Evolutionary conservation across 2,329 filamentous ascomycete species (phyloP), one percentile per base, ranked within the genome.

Genomic region (Diaporthe aspalathi): DNA sequence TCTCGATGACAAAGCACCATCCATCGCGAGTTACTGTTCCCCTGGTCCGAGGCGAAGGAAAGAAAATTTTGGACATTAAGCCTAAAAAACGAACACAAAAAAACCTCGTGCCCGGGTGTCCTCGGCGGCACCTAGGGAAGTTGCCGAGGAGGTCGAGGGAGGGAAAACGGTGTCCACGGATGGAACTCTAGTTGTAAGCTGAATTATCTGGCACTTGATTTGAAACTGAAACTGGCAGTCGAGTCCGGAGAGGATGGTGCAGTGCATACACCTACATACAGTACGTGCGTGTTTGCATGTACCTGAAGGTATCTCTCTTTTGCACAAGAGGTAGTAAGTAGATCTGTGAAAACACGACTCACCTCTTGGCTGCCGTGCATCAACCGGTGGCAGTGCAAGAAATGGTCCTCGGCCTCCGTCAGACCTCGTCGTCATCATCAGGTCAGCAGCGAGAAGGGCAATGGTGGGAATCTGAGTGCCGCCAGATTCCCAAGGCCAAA

Each of bases 381-480:
- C 45, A 8, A n/a, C 24, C 45, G 82, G 57, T 84, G 85, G 56
- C 83, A 84, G 60, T 77, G 83, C 52, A 83, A 81, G n/a, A n/a
- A 74, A 32, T 5, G 76, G 74, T 5, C 78, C 75, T 71, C 74
- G 72, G 38, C 57, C 16, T 22, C 57, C 38, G 57, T 29, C 24
- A 62, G 40, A 22, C 40, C 29, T 62, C 57, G 32, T 22, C 57
- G 20, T 49, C 57, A 63, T 63, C 29, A 54, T n/a, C 52, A 56
- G 53, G 11, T 56, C 53, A 56, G 53, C 32, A 1, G 38, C 20
- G 60, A 27, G 2, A 29, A 65, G 35, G 29, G n/a, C n/a, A n/a
- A n/a, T n/a, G n/a, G n/a, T n/a, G n/a, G n/a, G 5, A 16, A 29
- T 45, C 60, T 35, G 60, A 24, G 45, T 12, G 14, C 60, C 43